phyloP scores from a whole-genome alignment of 345 rosid genomes.

The Nasturtium officinale region DNA sequence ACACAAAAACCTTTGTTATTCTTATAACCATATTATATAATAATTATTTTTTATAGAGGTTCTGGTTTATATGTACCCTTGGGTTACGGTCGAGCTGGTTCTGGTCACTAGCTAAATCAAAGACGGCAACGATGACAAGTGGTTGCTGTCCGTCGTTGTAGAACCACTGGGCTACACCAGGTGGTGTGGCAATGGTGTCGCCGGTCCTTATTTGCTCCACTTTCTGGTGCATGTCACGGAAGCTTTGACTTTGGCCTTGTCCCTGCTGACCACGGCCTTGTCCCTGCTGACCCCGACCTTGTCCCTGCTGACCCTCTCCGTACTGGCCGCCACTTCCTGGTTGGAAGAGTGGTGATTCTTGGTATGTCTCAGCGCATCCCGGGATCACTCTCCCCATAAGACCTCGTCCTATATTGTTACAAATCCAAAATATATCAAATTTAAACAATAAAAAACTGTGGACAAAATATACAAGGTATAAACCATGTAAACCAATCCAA shows the following conservation, averaged over 20 bases:
- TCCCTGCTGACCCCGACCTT: constrained; percentile 10
- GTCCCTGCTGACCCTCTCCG: neutral
- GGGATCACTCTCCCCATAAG: constrained; percentile 50
- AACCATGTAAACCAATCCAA: neutral
- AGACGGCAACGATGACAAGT: constrained; percentile 48
- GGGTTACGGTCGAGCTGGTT: constrained; percentile 67
- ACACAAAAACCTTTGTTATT: neutral
- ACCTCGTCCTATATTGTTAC: constrained; percentile 48
- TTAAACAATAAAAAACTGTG: neutral
- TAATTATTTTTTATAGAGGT: neutral
- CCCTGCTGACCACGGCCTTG: neutral
- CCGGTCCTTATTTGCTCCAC: constrained; percentile 54
- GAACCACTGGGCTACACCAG: constrained; percentile 63
- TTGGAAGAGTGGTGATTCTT: constrained; percentile 39
- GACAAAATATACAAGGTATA: neutral
- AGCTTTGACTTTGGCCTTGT: constrained; percentile 23
- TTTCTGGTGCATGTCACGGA: constrained; percentile 67
- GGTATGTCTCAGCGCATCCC: constrained; percentile 75
- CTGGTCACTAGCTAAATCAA: constrained; percentile 46
- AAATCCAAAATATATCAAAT: neutral
- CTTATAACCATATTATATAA: neutral
- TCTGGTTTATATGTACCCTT: constrained; percentile 49
- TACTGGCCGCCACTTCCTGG: neutral
- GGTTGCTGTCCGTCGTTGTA: constrained; percentile 58
- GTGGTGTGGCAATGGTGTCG: constrained; percentile 53